Conservation (phyloP, 1,284 basidiomycete genomes). For the Cryptococcus hybrid region DNA sequence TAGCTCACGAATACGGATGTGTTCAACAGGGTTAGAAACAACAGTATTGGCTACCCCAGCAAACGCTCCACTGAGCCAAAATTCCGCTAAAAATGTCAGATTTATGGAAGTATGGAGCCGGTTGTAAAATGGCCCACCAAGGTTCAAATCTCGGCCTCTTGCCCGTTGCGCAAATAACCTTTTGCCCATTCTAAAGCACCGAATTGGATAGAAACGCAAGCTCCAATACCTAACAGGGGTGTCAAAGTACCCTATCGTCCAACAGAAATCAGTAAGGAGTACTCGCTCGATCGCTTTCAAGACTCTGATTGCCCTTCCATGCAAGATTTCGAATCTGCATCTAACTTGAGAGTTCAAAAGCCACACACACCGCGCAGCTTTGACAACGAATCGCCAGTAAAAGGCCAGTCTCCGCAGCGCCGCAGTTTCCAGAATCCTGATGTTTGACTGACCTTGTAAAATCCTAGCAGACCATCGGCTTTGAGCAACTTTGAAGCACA, state of each 20-base stretch:
- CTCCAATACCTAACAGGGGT: conserved; percentile 83
- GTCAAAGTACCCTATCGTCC: conserved; percentile 81
- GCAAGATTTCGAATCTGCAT: too few species aligned
- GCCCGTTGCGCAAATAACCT: too few species aligned
- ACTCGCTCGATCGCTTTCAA: too few species aligned
- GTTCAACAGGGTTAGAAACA: conserved; percentile 94
- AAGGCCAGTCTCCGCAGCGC: too few species aligned
- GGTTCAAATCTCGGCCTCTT: conserved; percentile 31
- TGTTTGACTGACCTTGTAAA: conserved; percentile 74
- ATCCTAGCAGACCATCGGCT: conserved; percentile 88
- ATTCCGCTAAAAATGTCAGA: background rate
- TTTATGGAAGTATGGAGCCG: too few species aligned
- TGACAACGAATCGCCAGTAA: too few species aligned
- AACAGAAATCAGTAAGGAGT: background rate
- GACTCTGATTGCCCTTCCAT: too few species aligned
- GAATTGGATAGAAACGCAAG: conserved; percentile 92
- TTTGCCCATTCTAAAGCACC: conserved; percentile 87
- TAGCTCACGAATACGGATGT: conserved; percentile 88
- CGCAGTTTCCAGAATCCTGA: too few species aligned
- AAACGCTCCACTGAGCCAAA: conserved; percentile 55
- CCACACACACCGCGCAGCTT: too few species aligned
- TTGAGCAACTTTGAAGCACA: conserved; percentile 84
- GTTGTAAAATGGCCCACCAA: conserved; percentile 17
- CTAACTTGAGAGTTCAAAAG: too few species aligned
- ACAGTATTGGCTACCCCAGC: conserved; percentile 90